phyloP scores from a whole-genome alignment of 352 stramenopile species.

The Phytopythium delawarense region DNA sequence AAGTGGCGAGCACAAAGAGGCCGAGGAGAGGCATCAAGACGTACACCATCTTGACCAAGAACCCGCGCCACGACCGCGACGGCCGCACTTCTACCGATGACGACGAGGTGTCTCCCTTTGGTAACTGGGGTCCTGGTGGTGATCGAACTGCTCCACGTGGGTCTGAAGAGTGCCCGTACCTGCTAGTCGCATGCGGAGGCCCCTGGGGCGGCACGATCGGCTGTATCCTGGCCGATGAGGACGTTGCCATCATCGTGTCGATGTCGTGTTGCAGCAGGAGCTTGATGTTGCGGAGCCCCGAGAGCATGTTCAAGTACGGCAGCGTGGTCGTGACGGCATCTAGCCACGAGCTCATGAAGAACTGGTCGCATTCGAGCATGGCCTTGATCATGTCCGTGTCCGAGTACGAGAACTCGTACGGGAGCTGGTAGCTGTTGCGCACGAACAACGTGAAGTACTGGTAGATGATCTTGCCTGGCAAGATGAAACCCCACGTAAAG shows the following conservation, averaged over 20 bases:
- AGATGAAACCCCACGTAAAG: slow-evolving; percentile 24
- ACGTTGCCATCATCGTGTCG: slow-evolving; percentile 8
- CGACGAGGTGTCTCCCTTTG: neutral
- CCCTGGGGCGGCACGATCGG: neutral
- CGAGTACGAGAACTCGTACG: slow-evolving; percentile 21
- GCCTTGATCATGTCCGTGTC: slow-evolving; percentile 25
- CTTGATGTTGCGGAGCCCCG: slow-evolving; percentile 22
- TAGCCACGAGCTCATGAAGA: slow-evolving; percentile 28
- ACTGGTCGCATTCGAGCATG: slow-evolving; percentile 31
- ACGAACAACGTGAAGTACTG: slow-evolving; percentile 25
- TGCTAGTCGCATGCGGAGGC: neutral
- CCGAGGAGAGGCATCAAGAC: slow-evolving; percentile 22
- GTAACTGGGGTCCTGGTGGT: neutral
- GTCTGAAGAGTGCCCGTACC: neutral
- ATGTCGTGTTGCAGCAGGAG: slow-evolving; percentile 28
- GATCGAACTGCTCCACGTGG: neutral
- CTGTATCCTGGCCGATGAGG: neutral
- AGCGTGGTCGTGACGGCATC: slow-evolving; percentile 27
- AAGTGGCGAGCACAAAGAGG: slow-evolving; percentile 25
- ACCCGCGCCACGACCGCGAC: neutral
- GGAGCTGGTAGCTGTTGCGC: slow-evolving; percentile 15
- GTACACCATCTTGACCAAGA: slow-evolving; percentile 8
- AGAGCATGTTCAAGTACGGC: slow-evolving; percentile 32
- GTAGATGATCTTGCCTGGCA: slow-evolving; percentile 28
- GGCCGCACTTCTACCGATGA: neutral